A percentile compares a stretch with the other conserved stretches of the same genome.
Conservation (phyloP, 2,329 filamentous ascomycete species). For the Alternaria panax region DNA sequence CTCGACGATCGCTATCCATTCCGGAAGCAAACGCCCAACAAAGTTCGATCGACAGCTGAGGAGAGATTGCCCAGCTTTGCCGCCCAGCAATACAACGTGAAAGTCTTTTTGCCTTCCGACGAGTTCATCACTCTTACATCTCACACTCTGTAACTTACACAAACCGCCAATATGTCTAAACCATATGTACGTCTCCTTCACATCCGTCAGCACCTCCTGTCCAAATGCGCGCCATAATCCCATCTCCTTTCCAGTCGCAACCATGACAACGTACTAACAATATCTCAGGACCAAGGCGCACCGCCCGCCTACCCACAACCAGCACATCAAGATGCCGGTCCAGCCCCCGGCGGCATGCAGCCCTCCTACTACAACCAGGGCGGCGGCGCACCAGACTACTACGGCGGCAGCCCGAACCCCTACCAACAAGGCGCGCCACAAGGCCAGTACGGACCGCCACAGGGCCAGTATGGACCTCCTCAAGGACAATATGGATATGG, state of each 20-base stretch:
- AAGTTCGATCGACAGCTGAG: conserved; percentile 2
- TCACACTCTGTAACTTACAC: background rate
- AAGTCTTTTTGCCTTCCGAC: conserved; percentile 1
- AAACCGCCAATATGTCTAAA: conserved; percentile 10
- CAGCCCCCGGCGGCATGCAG: conserved; percentile 25
- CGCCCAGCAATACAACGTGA: conserved; percentile 4
- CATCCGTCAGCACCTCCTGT: background rate
- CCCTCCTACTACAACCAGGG: conserved; percentile 30
- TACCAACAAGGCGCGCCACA: conserved; percentile 34
- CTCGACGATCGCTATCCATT: background rate
- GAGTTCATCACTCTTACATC: background rate
- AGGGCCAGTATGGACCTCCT: conserved; percentile 32
- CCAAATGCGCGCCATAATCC: background rate
- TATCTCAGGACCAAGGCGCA: conserved; percentile 34
- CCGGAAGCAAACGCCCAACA: conserved; percentile 1
- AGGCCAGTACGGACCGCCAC: conserved; percentile 20
- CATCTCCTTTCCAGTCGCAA: background rate
- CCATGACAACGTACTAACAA: conserved; percentile 12
- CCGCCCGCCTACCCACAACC: conserved; percentile 47
- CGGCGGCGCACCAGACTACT: conserved; percentile 28
- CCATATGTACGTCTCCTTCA: conserved; percentile 12
- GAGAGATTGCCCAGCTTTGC: conserved; percentile 13
- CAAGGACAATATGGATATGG: conserved; percentile 39
- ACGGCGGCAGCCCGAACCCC: conserved; percentile 31
- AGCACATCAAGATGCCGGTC: conserved; percentile 41